Percentiles rank a stretch among this genome's conserved stretches.
Evolutionary conservation across 352 stramenopile genomes (phyloP).

Genomic region (Globisporangium barbulae): DNA sequence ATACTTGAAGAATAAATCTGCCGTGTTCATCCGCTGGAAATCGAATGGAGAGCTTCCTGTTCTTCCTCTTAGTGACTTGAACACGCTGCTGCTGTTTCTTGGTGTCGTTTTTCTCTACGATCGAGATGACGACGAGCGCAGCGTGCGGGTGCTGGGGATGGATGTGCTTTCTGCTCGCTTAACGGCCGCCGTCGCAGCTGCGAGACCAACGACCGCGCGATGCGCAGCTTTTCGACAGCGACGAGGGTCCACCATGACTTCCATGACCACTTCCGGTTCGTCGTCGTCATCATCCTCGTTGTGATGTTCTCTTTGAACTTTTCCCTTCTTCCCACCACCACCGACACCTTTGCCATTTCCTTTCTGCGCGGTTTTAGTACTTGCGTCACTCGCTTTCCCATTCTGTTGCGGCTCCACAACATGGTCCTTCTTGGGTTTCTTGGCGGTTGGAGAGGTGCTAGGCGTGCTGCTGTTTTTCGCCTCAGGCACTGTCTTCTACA

Average conservation of each 20-base stretch:
- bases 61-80: not conserved
- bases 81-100: not conserved
- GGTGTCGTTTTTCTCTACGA: not conserved
- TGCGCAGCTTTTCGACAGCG: conserved; percentile 50
- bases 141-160: conserved; percentile 20
- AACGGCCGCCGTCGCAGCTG: conserved; percentile 50
- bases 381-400: not conserved
- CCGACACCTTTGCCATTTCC: not conserved
- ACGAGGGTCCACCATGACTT: conserved; percentile 22
- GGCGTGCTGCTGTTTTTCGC: not conserved
- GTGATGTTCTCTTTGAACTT: not conserved
- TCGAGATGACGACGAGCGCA: conserved; percentile 27
- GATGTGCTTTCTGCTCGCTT: conserved; percentile 27
- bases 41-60: not conserved
- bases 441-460: not conserved
- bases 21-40: no score
- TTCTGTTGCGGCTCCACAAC: conserved; percentile 1
- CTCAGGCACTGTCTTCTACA: not conserved
- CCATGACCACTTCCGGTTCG: conserved; percentile 23
- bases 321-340: conserved; percentile 8
- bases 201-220: conserved; percentile 52
- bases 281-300: conserved; percentile 22
- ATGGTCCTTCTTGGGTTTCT: conserved; percentile 5
- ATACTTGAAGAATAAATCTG: no score
- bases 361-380: not conserved